phyloP scores from a whole-genome alignment of 257 asterid genomes.

The Solanum piurae region DNA sequence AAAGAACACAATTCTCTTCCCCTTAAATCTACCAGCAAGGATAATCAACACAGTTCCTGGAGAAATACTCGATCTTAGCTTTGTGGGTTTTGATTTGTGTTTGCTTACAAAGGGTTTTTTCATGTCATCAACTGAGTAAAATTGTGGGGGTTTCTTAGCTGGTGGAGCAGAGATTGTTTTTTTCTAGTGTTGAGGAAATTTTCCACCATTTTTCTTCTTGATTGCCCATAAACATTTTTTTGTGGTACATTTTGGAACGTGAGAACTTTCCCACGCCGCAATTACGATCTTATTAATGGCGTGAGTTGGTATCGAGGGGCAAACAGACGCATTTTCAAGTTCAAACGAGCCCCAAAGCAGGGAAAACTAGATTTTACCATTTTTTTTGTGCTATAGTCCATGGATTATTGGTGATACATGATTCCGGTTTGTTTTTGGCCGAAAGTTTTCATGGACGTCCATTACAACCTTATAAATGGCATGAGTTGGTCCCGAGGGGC shows the following conservation, averaged over 20 bases:
- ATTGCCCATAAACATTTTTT: conserved; percentile 38
- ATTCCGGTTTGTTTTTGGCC: too few species aligned
- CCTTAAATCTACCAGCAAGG: conserved; percentile 36
- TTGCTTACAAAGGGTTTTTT: conserved; percentile 41
- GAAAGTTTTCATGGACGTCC: too few species aligned
- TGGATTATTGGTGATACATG: too few species aligned
- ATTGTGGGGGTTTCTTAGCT: conserved; percentile 24
- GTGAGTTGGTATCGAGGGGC: too few species aligned
- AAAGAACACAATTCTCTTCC: conserved; percentile 22
- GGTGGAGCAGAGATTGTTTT: conserved; percentile 5
- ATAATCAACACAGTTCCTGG: conserved; percentile 40
- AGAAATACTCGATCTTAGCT: conserved; percentile 37
- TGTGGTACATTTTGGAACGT: conserved; percentile 37
- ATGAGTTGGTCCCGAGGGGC: too few species aligned
- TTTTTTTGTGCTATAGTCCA: too few species aligned
- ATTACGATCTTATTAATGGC: too few species aligned
- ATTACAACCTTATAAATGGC: too few species aligned
- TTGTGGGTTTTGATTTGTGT: conserved; percentile 38
- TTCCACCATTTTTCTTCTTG: conserved; percentile 36
- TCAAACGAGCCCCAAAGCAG: too few species aligned
- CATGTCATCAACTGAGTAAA: conserved; percentile 40
- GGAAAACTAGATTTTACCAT: too few species aligned
- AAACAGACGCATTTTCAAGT: too few species aligned
- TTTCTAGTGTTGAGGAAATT: conserved; percentile 29
- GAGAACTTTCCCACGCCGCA: conserved; percentile 24